phyloP scores from a whole-genome alignment of 2,329 filamentous ascomycete species.

The Trichoderma endophyticum region DNA sequence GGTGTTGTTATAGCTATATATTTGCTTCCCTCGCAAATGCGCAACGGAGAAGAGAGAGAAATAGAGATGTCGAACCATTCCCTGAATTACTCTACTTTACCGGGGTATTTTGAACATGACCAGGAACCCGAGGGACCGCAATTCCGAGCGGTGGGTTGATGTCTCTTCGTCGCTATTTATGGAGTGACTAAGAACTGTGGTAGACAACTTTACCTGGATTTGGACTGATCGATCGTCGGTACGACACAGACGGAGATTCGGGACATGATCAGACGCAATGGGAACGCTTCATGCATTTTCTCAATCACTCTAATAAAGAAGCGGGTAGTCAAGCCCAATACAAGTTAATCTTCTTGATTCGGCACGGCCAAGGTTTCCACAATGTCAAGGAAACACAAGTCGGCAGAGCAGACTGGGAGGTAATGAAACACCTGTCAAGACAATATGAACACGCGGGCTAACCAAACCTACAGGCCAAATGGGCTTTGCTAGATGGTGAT shows the following conservation, averaged over 20 bases:
- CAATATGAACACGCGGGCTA: neutral
- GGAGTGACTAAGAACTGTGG: neutral
- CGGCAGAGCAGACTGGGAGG: neutral
- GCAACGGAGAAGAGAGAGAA: neutral
- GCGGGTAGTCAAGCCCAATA: neutral
- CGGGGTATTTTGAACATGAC: neutral
- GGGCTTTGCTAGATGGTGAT: neutral
- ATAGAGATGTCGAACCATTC: neutral
- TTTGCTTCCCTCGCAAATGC: neutral
- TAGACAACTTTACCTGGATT: neutral
- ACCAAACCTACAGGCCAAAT: neutral
- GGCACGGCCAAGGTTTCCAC: neutral
- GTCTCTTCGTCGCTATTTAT: neutral
- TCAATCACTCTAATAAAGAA: neutral
- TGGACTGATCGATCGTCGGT: neutral
- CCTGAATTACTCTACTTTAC: neutral
- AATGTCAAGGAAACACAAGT: neutral
- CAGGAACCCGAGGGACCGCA: neutral
- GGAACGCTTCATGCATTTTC: neutral
- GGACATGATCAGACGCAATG: neutral
- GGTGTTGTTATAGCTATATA: neutral
- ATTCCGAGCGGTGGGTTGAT: neutral
- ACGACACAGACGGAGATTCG: neutral
- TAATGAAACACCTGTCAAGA: fast-evolving
- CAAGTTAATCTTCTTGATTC: neutral